These are phyloP conservation scores for Hibiscus syriacus DNA, from an alignment of 345 rosid genomes.

Conservation along the genomic window DNA sequence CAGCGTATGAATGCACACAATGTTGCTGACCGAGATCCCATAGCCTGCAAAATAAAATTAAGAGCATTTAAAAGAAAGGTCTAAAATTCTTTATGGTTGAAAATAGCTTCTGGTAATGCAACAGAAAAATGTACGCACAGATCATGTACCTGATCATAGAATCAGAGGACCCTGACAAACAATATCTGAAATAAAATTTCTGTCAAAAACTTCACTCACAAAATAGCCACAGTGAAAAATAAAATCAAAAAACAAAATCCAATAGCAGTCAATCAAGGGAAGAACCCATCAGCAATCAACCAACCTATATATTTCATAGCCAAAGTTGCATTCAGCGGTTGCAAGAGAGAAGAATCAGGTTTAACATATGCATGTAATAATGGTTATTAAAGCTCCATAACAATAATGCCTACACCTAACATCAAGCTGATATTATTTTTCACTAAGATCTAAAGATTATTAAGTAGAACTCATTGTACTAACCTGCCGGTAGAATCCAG, in stretches of 20 bases:
- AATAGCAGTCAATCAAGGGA: background rate
- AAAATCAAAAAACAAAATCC: too few relatives aligned
- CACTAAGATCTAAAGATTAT: background rate
- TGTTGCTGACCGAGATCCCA: constrained; percentile 99
- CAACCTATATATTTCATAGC: background rate
- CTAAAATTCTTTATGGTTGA: constrained; percentile 7
- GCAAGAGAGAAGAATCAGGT: background rate
- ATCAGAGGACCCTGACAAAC: too few relatives aligned
- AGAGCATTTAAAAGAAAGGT: constrained; percentile 20
- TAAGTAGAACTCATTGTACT: constrained; percentile 16
- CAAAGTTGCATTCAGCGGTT: background rate
- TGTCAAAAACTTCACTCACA: background rate
- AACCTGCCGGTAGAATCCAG: constrained; percentile 98
- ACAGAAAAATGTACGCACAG: too few relatives aligned
- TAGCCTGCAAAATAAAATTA: constrained; percentile 40
- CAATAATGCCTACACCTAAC: background rate
- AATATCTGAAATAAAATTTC: constrained; percentile 29
- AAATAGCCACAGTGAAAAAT: background rate
- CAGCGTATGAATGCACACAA: constrained; percentile 97
- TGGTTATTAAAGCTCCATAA: background rate
- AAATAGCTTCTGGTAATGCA: constrained; percentile 4
- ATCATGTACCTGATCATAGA: too few relatives aligned
- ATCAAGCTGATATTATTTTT: background rate
- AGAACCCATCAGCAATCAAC: background rate
- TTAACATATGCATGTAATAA: background rate